Base-by-base conservation (phyloP, 805 yeast species). In the Pichia eremophila region DNA sequence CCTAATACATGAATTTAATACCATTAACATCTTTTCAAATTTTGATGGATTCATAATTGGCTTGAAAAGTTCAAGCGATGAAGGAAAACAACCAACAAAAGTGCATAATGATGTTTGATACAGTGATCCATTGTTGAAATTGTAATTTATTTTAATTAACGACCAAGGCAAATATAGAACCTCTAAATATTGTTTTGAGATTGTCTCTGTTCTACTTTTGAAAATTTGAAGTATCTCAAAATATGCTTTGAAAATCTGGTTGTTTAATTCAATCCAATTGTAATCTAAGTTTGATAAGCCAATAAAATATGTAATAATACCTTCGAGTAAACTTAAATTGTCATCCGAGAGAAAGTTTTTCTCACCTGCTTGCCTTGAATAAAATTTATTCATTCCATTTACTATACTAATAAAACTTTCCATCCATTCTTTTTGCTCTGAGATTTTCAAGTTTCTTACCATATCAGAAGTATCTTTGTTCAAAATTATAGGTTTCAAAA, bases 371-470 rank as follows among this genome's bases (percentile, higher is more conserved):
- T 75, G 80, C n/a, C 71, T 71, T 3, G 74, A 64, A 54, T 73
- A 85, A 2, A 91, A 58, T 17, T 78, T 76, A 3, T 81, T 75
- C 40, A 87, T 58, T 0, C 96, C 96, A 28, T 73, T 74, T 17
- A 85, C 62, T 0, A 84, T 71, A 41, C 85, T 69, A 14, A 72
- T 65, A 48, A 78, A 70, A 48, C 88, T 83, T 44, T 85, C 93
- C 17, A 76, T 68, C 70, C 81, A 73, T 27, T 78, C 75, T 19
- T 50, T 54, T 18, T 54, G 54, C 4, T 48, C 51, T 39, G 19
- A 35, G 18, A 17, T 32, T 17, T 38, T 27, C 9, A 57, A 46
- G 8, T 40, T 8, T 61, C 59, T 8, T 11, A 40, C 28, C 4
- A 3, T 5, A 2, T 39, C 19, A 10, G 46, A 35, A 4, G 29